phyloP scores from a whole-genome alignment of 1,284 basidiomycete genomes.

The Inonotus obliquus region DNA sequence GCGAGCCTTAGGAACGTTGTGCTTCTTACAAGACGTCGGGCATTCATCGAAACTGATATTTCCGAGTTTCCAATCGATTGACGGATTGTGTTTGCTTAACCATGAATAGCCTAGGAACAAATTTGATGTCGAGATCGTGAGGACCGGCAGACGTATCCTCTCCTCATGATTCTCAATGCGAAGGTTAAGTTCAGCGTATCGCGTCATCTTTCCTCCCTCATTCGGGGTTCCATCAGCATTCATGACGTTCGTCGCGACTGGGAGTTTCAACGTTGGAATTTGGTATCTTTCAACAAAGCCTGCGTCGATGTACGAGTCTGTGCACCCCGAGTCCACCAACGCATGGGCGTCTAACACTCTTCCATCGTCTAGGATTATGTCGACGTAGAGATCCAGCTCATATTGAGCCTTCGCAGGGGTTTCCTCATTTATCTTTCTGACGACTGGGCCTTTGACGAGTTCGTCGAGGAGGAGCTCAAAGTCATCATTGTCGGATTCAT shows the following conservation, averaged over 20 bases:
- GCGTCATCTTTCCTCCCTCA: background rate
- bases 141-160: background rate
- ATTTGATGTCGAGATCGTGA: background rate
- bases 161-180: background rate
- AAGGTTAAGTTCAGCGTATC: background rate
- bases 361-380: background rate
- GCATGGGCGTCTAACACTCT: background rate
- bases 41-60: background rate
- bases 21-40: background rate
- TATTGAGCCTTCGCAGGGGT: background rate
- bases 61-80: background rate
- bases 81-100: background rate
- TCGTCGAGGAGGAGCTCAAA: background rate
- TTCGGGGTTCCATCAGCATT: background rate
- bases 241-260: background rate
- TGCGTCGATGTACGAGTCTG: background rate
- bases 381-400: background rate
- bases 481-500: background rate
- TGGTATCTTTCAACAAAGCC: background rate
- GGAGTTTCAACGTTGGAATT: background rate
- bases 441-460: background rate
- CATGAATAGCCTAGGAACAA: background rate
- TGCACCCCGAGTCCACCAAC: background rate
- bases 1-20: background rate
- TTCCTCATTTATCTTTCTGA: background rate